Evolutionary conservation across 2,329 filamentous ascomycete species (phyloP), one percentile per base, ranked within the genome.

Genomic region (Penicillium thymicola): DNA sequence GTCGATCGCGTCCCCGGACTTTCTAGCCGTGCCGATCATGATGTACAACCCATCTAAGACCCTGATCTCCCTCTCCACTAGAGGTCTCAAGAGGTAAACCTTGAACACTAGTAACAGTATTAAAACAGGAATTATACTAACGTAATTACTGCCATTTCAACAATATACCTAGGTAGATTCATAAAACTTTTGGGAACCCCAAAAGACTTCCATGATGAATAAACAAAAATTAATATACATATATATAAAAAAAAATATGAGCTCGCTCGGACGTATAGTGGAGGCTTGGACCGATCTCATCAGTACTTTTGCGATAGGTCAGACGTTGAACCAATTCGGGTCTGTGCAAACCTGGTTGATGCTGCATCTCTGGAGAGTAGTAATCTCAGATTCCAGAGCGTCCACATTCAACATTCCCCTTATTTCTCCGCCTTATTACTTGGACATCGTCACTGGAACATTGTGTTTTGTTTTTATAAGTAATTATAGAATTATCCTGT

Each of bases 261-360:
- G 21, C 54, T 55, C 54, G 54, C 54, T 55, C 54, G 47, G 54
- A 55, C 54, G 27, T 53, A 36, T 30, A 52, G 46, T 51, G 41
- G 54, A 45, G 54, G 54, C 54, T 55, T 55, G 40, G 54, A 55
- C 41, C 54, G 54, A 55, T 55, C 54, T 51, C 44, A 57, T 54
- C 23, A 28, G 50, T 57, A 57, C 49, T 57, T 57, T 57, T 57
- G 49, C 50, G 54, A 57, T 27, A 57, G 54, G 54, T 54, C 54
- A 57, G 54, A 57, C 49, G 54, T 55, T 55, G 41, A 18, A 28
- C n/a, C 28, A 32, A 25, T n/a, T 40, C 8, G 52, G 61, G 62
- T 62, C 65, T 65, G 65, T 66, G 62, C 66, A 49, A 65, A 59
- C 63, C 65, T 47, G 55, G 63, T 46, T 56, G 47, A 43, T 25